A percentile compares a stretch with the other conserved stretches of the same genome.
Evolutionary conservation across 768 basidiomycete genomes (phyloP).

Genomic region (Hypholoma sublateritium): DNA sequence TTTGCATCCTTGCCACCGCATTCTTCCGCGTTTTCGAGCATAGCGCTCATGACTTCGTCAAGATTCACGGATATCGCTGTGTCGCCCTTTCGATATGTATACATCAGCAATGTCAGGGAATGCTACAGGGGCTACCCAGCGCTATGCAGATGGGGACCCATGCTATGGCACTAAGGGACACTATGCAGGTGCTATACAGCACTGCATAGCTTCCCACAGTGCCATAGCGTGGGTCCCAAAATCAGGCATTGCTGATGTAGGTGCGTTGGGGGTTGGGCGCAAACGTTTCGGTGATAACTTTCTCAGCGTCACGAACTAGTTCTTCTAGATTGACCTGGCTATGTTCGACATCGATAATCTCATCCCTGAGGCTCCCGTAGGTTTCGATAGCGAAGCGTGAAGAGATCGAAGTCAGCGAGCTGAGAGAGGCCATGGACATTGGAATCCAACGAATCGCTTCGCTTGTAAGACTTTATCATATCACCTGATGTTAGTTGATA

Average conservation of each 20-base stretch:
- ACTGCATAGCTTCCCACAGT: too few species aligned
- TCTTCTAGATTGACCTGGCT: constrained; percentile 7
- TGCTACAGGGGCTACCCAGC: too few species aligned
- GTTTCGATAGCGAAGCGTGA: constrained; percentile 8
- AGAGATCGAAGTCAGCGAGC: constrained; percentile 6
- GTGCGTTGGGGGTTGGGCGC: constrained; percentile 2
- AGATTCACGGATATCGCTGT: constrained; percentile 10
- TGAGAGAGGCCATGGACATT: neutral
- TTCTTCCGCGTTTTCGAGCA: constrained; percentile 14
- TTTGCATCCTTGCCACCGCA: constrained; percentile 17
- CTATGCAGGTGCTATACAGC: too few species aligned
- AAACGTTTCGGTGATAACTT: constrained; percentile 9
- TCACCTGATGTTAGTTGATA: too few species aligned
- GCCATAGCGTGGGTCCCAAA: too few species aligned
- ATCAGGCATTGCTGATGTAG: too few species aligned
- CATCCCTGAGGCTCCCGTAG: constrained; percentile 7
- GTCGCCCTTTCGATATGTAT: neutral
- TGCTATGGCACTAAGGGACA: too few species aligned
- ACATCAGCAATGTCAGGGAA: too few species aligned
- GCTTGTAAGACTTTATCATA: too few species aligned
- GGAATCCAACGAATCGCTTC: neutral
- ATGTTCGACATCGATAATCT: constrained; percentile 1
- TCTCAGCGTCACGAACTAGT: constrained; percentile 9
- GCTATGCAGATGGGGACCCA: too few species aligned
- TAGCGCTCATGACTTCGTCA: constrained; percentile 11